Conservation (phyloP, 2,329 filamentous ascomycete species). For the Epichloe brachyelytri region DNA sequence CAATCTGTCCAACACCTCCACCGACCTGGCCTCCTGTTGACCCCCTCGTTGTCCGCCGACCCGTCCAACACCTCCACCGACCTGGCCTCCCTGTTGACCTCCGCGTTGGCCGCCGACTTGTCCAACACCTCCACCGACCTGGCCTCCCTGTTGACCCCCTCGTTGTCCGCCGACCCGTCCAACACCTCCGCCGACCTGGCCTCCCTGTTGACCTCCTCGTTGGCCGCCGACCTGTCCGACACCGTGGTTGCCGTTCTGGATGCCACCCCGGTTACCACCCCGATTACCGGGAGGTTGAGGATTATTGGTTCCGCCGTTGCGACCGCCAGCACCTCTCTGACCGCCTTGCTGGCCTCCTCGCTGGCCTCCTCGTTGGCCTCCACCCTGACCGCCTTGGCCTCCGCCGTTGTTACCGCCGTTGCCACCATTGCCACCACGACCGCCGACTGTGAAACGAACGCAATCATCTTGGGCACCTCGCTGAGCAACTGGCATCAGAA, state of each 20-base stretch:
- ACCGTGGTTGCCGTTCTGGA: not conserved
- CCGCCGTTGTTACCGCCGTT: constrained; percentile 10
- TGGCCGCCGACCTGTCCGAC: not conserved
- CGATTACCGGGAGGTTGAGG: not conserved
- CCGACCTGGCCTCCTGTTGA: too few species aligned
- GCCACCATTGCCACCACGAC: constrained; percentile 9
- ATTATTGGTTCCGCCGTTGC: not conserved
- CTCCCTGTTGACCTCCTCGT: not conserved
- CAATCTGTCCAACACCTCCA: not conserved
- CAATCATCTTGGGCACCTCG: constrained; percentile 56
- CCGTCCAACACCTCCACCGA: too few species aligned
- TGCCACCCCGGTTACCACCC: not conserved
- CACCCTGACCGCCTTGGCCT: constrained; percentile 4
- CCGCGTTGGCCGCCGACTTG: not conserved
- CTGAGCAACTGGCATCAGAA: constrained; percentile 54
- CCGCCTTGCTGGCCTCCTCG: not conserved
- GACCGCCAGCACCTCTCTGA: not conserved
- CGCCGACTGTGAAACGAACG: constrained; percentile 42
- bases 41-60: too few species aligned
- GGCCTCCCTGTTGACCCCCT: not conserved
- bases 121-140: not conserved
- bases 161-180: not conserved
- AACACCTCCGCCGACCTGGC: not conserved
- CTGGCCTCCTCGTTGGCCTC: not conserved
- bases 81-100: too few species aligned